Conservation (phyloP, 192 early-diverging fungal species). For the Podila horticola region DNA sequence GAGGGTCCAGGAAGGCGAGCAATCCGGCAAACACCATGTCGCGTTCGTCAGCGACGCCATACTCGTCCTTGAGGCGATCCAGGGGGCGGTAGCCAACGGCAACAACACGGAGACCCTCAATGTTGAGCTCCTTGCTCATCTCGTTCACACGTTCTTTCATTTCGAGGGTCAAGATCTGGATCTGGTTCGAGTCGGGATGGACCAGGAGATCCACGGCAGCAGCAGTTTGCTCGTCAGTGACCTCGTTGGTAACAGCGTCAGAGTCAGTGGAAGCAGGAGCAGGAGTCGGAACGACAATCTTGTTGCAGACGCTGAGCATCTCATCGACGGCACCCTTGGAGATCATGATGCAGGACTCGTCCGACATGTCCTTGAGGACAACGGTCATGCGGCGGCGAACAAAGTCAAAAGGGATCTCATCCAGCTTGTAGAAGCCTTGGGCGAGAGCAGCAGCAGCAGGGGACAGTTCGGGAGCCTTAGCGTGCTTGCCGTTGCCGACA, state of each 20-base stretch:
- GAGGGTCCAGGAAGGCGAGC: slow-evolving; percentile 61
- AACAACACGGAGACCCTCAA: slow-evolving; percentile 57
- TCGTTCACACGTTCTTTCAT: slow-evolving; percentile 20
- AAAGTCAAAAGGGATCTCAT: slow-evolving; percentile 67
- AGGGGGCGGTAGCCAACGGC: slow-evolving; percentile 56
- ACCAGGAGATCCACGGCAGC: slow-evolving; percentile 10
- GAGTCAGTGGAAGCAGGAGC: neutral
- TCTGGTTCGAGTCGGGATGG: neutral
- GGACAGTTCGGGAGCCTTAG: neutral
- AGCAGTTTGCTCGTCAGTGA: neutral
- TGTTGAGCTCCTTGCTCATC: slow-evolving; percentile 46
- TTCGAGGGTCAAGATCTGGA: slow-evolving; percentile 25
- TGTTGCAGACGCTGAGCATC: slow-evolving; percentile 51
- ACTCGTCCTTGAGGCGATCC: slow-evolving; percentile 17
- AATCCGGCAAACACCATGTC: slow-evolving; percentile 57
- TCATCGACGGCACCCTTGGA: slow-evolving; percentile 63
- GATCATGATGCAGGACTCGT: slow-evolving; percentile 27
- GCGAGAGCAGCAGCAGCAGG: slow-evolving; percentile 24
- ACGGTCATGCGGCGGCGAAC: slow-evolving; percentile 63
- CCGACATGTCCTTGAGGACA: slow-evolving; percentile 35
- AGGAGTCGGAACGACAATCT: slow-evolving; percentile 29
- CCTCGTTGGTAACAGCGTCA: slow-evolving; percentile 9
- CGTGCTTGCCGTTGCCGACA: slow-evolving; percentile 1
- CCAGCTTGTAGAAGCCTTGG: slow-evolving; percentile 36
- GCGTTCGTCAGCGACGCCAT: slow-evolving; percentile 46